Base-by-base conservation (phyloP, 257 asterid species). In the Lantana camara region DNA sequence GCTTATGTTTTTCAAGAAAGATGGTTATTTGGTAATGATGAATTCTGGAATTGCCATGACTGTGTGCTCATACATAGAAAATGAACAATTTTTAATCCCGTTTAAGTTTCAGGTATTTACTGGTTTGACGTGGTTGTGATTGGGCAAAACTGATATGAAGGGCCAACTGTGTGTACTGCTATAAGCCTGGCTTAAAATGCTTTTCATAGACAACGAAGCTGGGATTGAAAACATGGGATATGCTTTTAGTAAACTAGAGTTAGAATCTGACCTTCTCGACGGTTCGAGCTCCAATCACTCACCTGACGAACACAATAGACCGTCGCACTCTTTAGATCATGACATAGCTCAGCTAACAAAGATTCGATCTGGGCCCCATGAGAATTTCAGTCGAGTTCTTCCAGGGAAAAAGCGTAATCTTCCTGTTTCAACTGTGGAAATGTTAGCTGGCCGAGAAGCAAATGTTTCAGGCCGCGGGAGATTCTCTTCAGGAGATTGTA, bases 391-490 rank as follows among this genome's bases (percentile, higher is more conserved):
- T 61, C 80, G 79, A 16, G 70, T 63, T 54, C 34, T 75, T 2
- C 77, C 83, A 0, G 88, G 90, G 64, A 75, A 27, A 27, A 27
- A 81, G 41, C 78, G 74, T 42, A 83, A 77, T 45, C 62, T 67
- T 59, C 74, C 89, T 7, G 59, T 91, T 60, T 84, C 96, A 10
- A 71, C 82, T 1, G 71, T 75, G 73, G 86, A 79, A 72, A 89
- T 91, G 96, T 73, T 91, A 74, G 79, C 84, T 3, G 95, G 86
- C 27, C 84, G 98, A 63, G 98, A 91, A 75, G 82, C 85, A 16
- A 89, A 91, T 56, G 67, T 71, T 75, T 80, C 87, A 0, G 72
- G 90, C 42, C 75, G 86, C 74, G 95, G 95, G 68, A 81, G 82
- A 69, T 91, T 91, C 67, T 78, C 90, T 1, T 67, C 80, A 13